A percentile compares a stretch with the other conserved stretches of the same genome.
Evolutionary conservation across 2,329 filamentous ascomycete species (phyloP).

Genomic region (Alternaria panax): DNA sequence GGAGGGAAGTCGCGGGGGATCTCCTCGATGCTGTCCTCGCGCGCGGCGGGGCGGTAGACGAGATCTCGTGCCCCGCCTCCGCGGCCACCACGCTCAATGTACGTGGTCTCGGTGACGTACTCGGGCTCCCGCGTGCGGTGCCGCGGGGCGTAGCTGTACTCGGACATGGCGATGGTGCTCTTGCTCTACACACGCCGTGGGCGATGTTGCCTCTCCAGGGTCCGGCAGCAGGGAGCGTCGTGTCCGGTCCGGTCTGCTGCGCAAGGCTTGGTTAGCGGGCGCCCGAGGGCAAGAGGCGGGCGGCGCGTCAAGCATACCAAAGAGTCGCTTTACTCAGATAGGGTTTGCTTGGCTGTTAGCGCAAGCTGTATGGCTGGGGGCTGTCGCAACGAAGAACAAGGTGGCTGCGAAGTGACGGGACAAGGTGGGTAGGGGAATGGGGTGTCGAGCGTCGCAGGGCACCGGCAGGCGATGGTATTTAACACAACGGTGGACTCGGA

Average conservation of each 20-base stretch:
- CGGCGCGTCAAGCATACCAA: slow-evolving; percentile 29
- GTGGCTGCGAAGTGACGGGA: slow-evolving; percentile 33
- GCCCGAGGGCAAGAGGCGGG: slow-evolving; percentile 5
- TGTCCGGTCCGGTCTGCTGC: slow-evolving; percentile 20
- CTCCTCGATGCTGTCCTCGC: slow-evolving; percentile 85
- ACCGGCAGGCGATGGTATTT: slow-evolving; percentile 31
- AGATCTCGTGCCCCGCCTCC: slow-evolving; percentile 56
- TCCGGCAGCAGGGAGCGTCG: slow-evolving; percentile 12
- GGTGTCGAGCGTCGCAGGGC: slow-evolving; percentile 24
- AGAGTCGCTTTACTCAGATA: slow-evolving; percentile 13
- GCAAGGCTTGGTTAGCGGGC: slow-evolving; percentile 26
- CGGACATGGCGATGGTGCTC: slow-evolving; percentile 53
- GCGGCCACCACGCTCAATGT: slow-evolving; percentile 58
- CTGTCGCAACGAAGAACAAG: slow-evolving; percentile 36
- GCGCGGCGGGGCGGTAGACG: slow-evolving; percentile 57
- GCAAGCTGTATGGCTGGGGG: slow-evolving; percentile 22
- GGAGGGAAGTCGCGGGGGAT: slow-evolving; percentile 85
- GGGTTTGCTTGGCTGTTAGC: slow-evolving; percentile 24
- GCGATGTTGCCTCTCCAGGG: slow-evolving; percentile 19
- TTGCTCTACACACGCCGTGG: slow-evolving; percentile 23
- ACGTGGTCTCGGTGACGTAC: slow-evolving; percentile 59
- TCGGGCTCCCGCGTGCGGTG: slow-evolving; percentile 60
- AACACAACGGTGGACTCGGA: slow-evolving; percentile 16
- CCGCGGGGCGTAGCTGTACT: slow-evolving; percentile 59
- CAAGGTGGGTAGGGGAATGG: slow-evolving; percentile 28